These are phyloP conservation scores for Iris macrosiphon DNA, from an alignment of 106 monocot species.

Conservation along the genomic window DNA sequence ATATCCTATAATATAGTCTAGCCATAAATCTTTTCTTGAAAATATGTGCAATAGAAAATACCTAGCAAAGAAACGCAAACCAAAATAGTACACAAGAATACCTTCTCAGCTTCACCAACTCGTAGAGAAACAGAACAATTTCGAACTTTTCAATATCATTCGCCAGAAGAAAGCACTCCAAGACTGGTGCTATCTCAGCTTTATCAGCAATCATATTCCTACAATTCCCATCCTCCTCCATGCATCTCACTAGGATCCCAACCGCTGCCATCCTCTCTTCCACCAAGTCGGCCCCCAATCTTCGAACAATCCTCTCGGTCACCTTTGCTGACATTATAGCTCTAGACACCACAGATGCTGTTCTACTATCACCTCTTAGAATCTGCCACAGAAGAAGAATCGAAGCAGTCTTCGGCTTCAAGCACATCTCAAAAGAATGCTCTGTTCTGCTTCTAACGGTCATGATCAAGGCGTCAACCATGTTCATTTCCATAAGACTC, in stretches of 20 bases:
- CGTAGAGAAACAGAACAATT: conserved; percentile 38
- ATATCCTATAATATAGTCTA: too few relatives aligned
- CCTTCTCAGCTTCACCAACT: conserved; percentile 45
- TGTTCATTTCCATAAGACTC: conserved; percentile 38
- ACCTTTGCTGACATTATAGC: conserved; percentile 24
- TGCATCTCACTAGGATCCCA: conserved; percentile 36
- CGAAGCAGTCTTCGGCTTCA: conserved; percentile 39
- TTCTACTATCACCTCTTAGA: conserved; percentile 15
- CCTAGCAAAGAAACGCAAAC: too few relatives aligned
- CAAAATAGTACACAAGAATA: too few relatives aligned
- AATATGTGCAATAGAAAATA: too few relatives aligned
- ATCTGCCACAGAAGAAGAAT: conserved; percentile 39
- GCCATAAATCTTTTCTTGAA: too few relatives aligned
- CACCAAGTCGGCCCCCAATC: conserved; percentile 32
- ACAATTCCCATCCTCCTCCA: conserved; percentile 46
- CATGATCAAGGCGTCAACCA: conserved; percentile 30
- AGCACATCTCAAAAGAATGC: conserved; percentile 14
- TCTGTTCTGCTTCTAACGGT: conserved; percentile 14
- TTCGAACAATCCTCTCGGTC: conserved; percentile 20
- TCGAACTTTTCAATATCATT: conserved; percentile 30
- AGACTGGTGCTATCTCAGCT: conserved; percentile 19
- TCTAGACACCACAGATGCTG: conserved; percentile 3
- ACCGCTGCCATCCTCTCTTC: conserved; percentile 47
- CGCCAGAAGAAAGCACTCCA: conserved; percentile 25
- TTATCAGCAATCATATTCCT: conserved; percentile 36